Evolutionary conservation across 176 grass and related monocot genomes (phyloP).

Genomic region (Oryza officinalis): DNA sequence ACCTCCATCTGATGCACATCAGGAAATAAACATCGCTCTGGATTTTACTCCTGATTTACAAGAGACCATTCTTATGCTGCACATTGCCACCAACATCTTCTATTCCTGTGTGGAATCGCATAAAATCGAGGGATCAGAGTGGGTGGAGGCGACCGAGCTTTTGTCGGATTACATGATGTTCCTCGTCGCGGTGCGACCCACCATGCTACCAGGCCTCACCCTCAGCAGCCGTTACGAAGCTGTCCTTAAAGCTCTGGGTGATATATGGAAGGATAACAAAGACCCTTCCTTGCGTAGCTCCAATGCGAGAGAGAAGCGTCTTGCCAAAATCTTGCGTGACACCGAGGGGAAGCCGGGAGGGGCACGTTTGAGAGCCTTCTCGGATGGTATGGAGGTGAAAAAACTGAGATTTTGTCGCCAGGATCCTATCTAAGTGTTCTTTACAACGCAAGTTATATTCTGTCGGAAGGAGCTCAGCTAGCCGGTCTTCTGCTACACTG

Average conservation of each 20-base stretch:
- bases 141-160: not conserved
- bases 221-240: not conserved
- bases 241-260: not conserved
- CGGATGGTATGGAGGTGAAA: too few relatives aligned
- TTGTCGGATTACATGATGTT: slow-evolving; percentile 6
- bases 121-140: too few relatives aligned
- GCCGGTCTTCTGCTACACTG: too few relatives aligned
- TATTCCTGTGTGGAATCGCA: too few relatives aligned
- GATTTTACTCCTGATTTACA: not conserved
- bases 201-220: not conserved
- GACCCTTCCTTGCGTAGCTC: too few relatives aligned
- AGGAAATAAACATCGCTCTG: not conserved
- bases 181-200: not conserved
- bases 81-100: slow-evolving; percentile 9
- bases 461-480: too few relatives aligned
- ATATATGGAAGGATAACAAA: not conserved
- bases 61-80: not conserved
- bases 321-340: not conserved
- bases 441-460: too few relatives aligned
- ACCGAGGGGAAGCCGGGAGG: too few relatives aligned
- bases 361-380: too few relatives aligned
- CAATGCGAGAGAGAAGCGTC: not conserved
- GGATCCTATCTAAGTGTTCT: too few relatives aligned
- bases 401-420: too few relatives aligned
- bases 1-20: too few relatives aligned